Base-by-base conservation (phyloP, 768 basidiomycete genomes). In the Cyathus striatus region DNA sequence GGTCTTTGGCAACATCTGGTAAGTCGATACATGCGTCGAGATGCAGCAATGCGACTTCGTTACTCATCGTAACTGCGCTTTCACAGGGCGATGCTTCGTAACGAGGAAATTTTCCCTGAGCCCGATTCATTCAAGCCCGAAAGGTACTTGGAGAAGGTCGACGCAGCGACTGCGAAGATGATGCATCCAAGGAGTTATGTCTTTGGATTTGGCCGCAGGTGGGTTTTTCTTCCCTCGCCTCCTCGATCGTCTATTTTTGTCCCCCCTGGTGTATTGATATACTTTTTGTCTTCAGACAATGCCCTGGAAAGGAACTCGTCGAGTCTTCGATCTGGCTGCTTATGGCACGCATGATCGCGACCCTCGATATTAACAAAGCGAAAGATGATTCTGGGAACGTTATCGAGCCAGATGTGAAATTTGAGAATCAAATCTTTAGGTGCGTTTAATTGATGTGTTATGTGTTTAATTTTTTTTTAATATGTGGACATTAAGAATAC, bases 1-100 rank as follows among this genome's bases (percentile, higher is more conserved):
- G 56, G 56, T 83, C 18, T 79, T 84, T 48, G 75, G 70, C 10
- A 86, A 86, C 53, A 75, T 82, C 39, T 84, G 81, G 83, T 68
- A 45, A 45, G 60, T 42, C 18, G 26, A 21, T 26, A 23, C 34
- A 22, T 21, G 13, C 2, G 16, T 13, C 18, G 21, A 38, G 3
- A 13, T 13, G 36, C 12, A 12, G 36, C 13, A 38, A 16, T 38
- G n/a, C 36, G 14, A 5, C 25, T n/a, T 13, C 20, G 7, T 9
- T 21, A 41, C 12, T 26, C 37, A 30, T 34, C 27, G 38, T 46
- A 46, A 5, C 23, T 45, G 38, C 17, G 33, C 22, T 40, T n/a
- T 37, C 21, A 13, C 43, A 79, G 78, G 69, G 62, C 68, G 0
- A 69, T 69, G 41, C 62, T 70, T n/a, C 75, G 68, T 5, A 69